Evolutionary conservation across 2,329 filamentous ascomycete species (phyloP), one percentile per base, ranked within the genome.

Genomic region (Nigrospora sphaerica): DNA sequence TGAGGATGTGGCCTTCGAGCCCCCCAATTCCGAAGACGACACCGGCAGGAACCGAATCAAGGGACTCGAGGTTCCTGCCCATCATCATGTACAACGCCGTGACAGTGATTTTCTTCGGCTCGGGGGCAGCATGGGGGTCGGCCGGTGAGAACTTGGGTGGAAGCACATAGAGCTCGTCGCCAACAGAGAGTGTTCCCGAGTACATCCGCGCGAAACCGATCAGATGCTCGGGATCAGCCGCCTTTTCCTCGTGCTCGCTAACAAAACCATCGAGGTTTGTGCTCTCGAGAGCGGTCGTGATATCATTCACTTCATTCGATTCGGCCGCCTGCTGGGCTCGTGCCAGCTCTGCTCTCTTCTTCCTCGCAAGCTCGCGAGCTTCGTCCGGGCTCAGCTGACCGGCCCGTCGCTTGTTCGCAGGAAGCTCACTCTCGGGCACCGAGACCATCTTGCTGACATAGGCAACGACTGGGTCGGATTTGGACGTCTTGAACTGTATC

Each of bases 361-460:
- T 87, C 14, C 90, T 80, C 1, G 88, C 93, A 48, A 96, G 69
- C 52, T 96, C 91, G 54, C 88, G 75, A 4, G 93, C 93, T 66
- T 97, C 93, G 52, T 95, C 93, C 1, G 89, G 86, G 35, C 81
- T 95, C 59, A 97, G 76, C 38, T 83, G 82, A 1, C 85, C 84
- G 14, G 69, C 65, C 14, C 81, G 77, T 39, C 88, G 78, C 64
- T 86, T 95, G 63, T 95, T 95, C 44, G 92, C 81, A 0, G 88
- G 87, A 6, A 98, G 72, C 57, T 98, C 92, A 64, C 88, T 96
- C 59, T 95, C 88, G 0, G 90, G 92, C 12, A 98, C 77, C 0
- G 93, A 93, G 2, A 97, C 88, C 90, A 98, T 96, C 64, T 98
- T 98, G 69, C 92, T 97, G 50, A 98, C 88, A 54, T 95, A 98